Percentiles rank a stretch among this genome's conserved stretches.
phyloP scores from a whole-genome alignment of 2,329 filamentous ascomycete genomes.

The Exophiala bonariae region DNA sequence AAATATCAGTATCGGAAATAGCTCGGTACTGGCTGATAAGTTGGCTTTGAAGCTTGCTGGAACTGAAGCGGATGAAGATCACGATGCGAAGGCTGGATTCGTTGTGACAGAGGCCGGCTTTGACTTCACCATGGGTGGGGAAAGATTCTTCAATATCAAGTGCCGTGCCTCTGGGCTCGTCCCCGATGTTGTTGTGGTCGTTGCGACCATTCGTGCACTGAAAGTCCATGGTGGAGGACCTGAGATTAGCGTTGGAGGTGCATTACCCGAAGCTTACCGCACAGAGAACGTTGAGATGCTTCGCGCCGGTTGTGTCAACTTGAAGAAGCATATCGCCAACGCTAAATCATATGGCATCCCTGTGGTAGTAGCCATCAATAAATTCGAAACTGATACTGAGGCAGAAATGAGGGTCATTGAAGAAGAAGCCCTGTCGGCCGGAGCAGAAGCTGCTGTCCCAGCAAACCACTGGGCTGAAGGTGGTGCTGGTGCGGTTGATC shows the following conservation, averaged over 20 bases:
- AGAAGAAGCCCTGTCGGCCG: slow-evolving; percentile 87
- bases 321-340: slow-evolving; percentile 92
- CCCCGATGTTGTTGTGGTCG: slow-evolving; percentile 90
- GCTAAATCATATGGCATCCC: slow-evolving; percentile 87
- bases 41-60: slow-evolving; percentile 93
- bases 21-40: slow-evolving; percentile 91
- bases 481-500: slow-evolving; percentile 82
- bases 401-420: slow-evolving; percentile 86
- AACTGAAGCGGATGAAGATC: slow-evolving; percentile 87
- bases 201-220: slow-evolving; percentile 90
- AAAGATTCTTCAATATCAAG: slow-evolving; percentile 99
- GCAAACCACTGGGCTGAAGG: slow-evolving; percentile 98
- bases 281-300: slow-evolving; percentile 93
- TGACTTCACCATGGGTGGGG: slow-evolving; percentile 99
- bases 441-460: slow-evolving; percentile 88
- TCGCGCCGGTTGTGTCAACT: slow-evolving; percentile 85
- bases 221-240: slow-evolving; percentile 97
- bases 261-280: slow-evolving; percentile 84
- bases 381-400: slow-evolving; percentile 89
- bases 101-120: slow-evolving; percentile 97
- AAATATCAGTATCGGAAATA: slow-evolving; percentile 97
- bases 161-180: slow-evolving; percentile 90
- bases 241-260: slow-evolving; percentile 82
- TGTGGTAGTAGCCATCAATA: slow-evolving; percentile 96
- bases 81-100: slow-evolving; percentile 79